Base-by-base conservation (phyloP, 306 rosid species). In the Prunus kanzakura region DNA sequence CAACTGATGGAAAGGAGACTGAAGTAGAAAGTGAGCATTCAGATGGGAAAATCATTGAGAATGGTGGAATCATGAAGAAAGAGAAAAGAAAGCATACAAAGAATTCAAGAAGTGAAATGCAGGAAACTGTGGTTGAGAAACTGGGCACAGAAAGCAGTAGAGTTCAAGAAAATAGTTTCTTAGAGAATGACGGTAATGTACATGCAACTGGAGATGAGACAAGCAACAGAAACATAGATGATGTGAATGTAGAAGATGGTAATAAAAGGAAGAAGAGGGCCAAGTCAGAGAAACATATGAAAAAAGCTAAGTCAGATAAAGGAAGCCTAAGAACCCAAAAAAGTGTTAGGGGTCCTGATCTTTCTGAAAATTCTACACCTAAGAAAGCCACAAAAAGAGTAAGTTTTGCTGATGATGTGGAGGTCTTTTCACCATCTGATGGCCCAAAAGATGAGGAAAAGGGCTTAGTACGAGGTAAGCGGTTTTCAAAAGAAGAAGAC, bases 401-500 rank as follows among this genome's bases (percentile, higher is more conserved):
- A 23, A 86, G 80, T 45, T 93, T 87, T 77, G 80, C 91, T 32
- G 90, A 93, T 81, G 69, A 85, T 52, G 84, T 93, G 72, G 90
- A 86, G 78, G 67, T 89, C 69, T 80, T 83, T 62, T 30, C 79
- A 30, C 29, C 25, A 23, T 66, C 62, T 73, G 78, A 79, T 81
- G 62, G 25, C 18, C 13, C 73, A 63, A 56, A n/a, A 63, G 71
- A 64, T 52, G 16, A 70, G 11, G 75, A 57, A 27, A 65, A 73
- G 30, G 80, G 41, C 49, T 51, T 81, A 52, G 67, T 84, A 51
- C 82, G 57, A 35, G 96, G 94, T 54, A 87, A 86, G 81, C 69
- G 97, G 78, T 93, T 69, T 82, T 84, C 94, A 47, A 45, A 18
- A n/a, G 91, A 93, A 83, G 98, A 93, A 82, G 96, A 93, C 49